These are phyloP conservation scores for Arthrocladium fulminans DNA, from an alignment of 2,329 filamentous ascomycete species.

Conservation along the genomic window DNA sequence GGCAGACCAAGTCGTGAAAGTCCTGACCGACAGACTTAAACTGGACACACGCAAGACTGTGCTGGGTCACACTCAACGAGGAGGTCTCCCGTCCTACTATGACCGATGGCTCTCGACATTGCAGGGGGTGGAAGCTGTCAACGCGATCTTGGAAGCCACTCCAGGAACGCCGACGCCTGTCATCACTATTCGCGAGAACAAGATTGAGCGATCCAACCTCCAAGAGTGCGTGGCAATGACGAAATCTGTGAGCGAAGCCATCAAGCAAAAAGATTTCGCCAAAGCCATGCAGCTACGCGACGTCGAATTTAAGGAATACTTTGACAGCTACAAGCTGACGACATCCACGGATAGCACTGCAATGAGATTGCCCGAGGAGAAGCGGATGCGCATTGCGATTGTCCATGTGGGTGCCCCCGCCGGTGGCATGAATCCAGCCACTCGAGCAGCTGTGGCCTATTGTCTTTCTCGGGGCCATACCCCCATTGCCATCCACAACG, in stretches of 20 bases:
- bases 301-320: constrained; percentile 88
- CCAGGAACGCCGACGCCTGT: constrained; percentile 87
- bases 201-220: constrained; percentile 82
- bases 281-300: constrained; percentile 82
- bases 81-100: constrained; percentile 84
- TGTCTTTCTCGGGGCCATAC: constrained; percentile 88
- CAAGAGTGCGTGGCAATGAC: constrained; percentile 84
- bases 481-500: constrained; percentile 87
- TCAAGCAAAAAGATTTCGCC: constrained; percentile 76
- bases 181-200: constrained; percentile 95
- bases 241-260: constrained; percentile 71
- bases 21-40: constrained; percentile 70
- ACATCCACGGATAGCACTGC: constrained; percentile 69
- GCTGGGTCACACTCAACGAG: constrained; percentile 92
- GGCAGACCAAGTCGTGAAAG: constrained; percentile 70
- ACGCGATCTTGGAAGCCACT: constrained; percentile 78
- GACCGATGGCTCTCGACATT: constrained; percentile 88
- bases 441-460: constrained; percentile 85
- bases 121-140: constrained; percentile 89
- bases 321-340: constrained; percentile 81
- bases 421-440: constrained; percentile 96
- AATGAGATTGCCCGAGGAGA: constrained; percentile 58
- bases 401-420: constrained; percentile 95
- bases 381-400: constrained; percentile 89
- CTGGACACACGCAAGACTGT: constrained; percentile 93